Base-by-base conservation (phyloP, 2,329 filamentous ascomycete genomes). In the Verticillium isaacii region DNA sequence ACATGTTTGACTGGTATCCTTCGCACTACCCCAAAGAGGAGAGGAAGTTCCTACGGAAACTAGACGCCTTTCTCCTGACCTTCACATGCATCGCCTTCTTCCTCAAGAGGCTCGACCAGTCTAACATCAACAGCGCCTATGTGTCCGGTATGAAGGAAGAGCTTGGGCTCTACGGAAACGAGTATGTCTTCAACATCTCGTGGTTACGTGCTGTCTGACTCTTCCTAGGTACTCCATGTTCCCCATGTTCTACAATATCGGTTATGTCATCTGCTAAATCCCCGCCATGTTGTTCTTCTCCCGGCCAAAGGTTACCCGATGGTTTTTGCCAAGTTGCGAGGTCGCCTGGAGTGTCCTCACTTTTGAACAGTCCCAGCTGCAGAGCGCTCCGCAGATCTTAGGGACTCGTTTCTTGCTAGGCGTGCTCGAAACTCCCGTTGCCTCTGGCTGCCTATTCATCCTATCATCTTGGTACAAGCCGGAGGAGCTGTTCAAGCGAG, bases 401-500 rank as follows among this genome's bases (percentile, higher is more conserved):
- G 72, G 67, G 1, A 58, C 71, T 12, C 64, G 72, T 1, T 73
- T 74, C 57, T 60, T 74, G 2, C 63, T 73, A 7, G 71, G 70
- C 0, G 58, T 73, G 6, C 69, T 64, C 9, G 66, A 60, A 58
- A 69, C 61, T 4, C 68, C 60, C 0, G 63, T 64, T 0, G 63
- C 59, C 8, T 63, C 63, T 2, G 61, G 64, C 15, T 63, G 59
- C 3, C 63, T 70, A 2, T 71, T 71, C 58, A 61, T 72, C 1
- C 62, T 72, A 12, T 66, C 68, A 1, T 71, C 69, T 1, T 72
- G 70, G 70, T 72, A 72, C 39, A 72, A 66, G n/a, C 69, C 67
- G 17, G 60, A 63, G 5, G 69, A 72, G n/a, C 71, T 73, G 0
- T 81, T 78, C 62, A 82, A 82, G 64, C 74, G 80, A 9, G 77